Percentiles rank a stretch among this genome's conserved stretches.
Conservation (phyloP, 768 basidiomycete genomes). For the Trametes villosa region DNA sequence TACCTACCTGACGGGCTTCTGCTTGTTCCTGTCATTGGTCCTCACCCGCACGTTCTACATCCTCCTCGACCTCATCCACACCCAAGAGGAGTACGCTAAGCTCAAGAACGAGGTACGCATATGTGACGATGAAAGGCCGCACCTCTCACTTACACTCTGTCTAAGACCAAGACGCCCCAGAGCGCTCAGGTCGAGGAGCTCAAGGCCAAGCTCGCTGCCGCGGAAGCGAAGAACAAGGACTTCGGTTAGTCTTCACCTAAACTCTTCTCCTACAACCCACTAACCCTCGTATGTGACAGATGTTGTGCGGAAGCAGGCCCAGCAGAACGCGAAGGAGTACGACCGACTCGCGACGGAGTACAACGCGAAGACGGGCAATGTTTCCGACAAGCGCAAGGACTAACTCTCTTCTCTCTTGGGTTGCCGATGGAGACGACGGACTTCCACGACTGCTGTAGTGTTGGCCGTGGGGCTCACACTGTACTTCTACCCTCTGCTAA, state of each 20-base stretch:
- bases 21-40: constrained; percentile 93
- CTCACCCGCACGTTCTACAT: constrained; percentile 93
- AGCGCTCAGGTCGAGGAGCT: constrained; percentile 65
- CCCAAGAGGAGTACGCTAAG: constrained; percentile 85
- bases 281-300: constrained; percentile 54
- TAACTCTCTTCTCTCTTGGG: too few relatives aligned
- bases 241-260: constrained; percentile 25
- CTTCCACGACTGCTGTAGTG: too few relatives aligned
- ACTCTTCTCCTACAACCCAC: too few relatives aligned
- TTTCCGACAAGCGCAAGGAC: constrained; percentile 69
- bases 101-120: constrained; percentile 60
- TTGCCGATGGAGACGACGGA: too few relatives aligned
- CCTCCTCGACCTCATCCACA: constrained; percentile 86
- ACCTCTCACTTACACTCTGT: neutral
- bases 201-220: constrained; percentile 64
- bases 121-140: neutral
- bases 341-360: constrained; percentile 80
- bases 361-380: constrained; percentile 67
- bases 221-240: constrained; percentile 64
- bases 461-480: too few relatives aligned
- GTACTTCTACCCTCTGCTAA: too few relatives aligned
- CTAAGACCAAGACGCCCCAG: constrained; percentile 43
- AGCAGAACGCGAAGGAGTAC: constrained; percentile 78
- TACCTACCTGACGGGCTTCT: constrained; percentile 91
- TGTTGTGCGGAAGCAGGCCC: constrained; percentile 81